These are phyloP conservation scores for Luffa aegyptiaca DNA, from an alignment of 306 rosid species.

Conservation along the genomic window DNA sequence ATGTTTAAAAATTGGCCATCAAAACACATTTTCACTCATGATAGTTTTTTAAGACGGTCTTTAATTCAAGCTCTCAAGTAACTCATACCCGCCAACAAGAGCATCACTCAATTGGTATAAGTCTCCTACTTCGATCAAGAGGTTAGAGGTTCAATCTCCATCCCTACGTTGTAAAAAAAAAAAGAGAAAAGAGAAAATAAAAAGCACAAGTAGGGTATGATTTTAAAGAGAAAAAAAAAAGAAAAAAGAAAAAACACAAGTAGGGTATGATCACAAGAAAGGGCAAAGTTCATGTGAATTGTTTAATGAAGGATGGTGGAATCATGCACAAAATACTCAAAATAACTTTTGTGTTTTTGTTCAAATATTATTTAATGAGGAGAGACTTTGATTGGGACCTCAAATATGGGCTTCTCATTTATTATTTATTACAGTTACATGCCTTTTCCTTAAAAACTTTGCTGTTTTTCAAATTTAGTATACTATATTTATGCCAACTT, in stretches of 20 bases:
- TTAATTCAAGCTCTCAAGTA: background rate
- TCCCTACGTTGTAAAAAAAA: background rate
- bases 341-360: background rate
- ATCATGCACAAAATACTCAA: background rate
- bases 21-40: background rate
- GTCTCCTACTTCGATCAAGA: no score
- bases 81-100: background rate
- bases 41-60: no score
- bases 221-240: background rate
- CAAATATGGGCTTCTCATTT: slow-evolving; percentile 1
- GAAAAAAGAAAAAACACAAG: background rate
- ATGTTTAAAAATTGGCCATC: background rate
- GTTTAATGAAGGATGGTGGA: slow-evolving; percentile 9
- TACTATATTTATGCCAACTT: background rate
- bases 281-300: slow-evolving; percentile 9
- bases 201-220: background rate
- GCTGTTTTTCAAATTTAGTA: background rate
- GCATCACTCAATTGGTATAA: no score
- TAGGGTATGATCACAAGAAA: background rate
- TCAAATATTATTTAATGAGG: background rate
- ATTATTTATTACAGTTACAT: background rate
- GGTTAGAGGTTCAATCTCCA: no score
- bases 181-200: background rate
- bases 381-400: background rate
- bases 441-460: background rate